These are phyloP conservation scores for Apiospora pterosperma DNA, from an alignment of 2,329 filamentous ascomycete species.

Conservation along the genomic window DNA sequence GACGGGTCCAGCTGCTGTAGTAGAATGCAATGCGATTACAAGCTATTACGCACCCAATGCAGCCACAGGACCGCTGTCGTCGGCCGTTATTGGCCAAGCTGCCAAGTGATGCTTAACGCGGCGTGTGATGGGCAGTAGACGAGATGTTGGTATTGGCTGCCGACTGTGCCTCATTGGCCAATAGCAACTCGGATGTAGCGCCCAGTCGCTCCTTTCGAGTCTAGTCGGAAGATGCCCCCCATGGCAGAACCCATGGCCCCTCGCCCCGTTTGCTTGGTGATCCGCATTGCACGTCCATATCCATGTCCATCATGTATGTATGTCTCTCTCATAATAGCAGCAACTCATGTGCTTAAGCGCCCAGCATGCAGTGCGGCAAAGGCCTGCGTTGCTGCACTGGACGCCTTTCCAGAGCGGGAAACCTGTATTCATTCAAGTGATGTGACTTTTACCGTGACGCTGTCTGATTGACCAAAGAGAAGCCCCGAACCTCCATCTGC, in stretches of 20 bases:
- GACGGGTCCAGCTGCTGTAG: neutral
- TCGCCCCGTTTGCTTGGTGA: conserved; percentile 8
- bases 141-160: conserved; percentile 25
- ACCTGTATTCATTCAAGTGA: conserved; percentile 16
- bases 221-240: conserved; percentile 20
- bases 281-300: neutral
- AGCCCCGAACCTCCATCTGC: conserved; percentile 10
- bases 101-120: conserved; percentile 9
- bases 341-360: conserved; percentile 33
- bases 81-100: conserved; percentile 17
- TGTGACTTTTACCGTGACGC: neutral
- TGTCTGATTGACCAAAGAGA: conserved; percentile 21
- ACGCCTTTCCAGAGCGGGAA: conserved; percentile 20
- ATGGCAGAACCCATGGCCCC: conserved; percentile 3
- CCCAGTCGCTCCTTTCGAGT: conserved; percentile 29
- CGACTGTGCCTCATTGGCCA: conserved; percentile 27
- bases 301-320: conserved; percentile 17
- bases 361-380: conserved; percentile 34
- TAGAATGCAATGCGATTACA: neutral
- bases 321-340: conserved; percentile 17
- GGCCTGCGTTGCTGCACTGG: conserved; percentile 21
- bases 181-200: conserved; percentile 34
- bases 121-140: conserved; percentile 30
- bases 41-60: conserved; percentile 11
- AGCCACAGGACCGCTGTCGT: conserved; percentile 18